Base-by-base conservation (phyloP, 2,329 filamentous ascomycete genomes). In the Microsporum canis region DNA sequence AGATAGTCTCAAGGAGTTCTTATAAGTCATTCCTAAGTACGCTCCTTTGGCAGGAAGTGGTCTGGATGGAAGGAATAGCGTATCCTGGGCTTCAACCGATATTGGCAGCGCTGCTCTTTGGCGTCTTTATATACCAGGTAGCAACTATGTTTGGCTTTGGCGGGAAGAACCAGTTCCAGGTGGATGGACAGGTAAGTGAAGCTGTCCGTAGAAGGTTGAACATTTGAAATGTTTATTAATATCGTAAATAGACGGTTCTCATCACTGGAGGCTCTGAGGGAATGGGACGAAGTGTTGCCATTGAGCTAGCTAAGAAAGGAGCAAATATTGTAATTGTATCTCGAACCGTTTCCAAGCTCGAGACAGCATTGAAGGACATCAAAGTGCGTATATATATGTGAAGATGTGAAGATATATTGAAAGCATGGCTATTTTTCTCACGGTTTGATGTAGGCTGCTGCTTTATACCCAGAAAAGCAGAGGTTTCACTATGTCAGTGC, bases 261-360 rank as follows among this genome's bases (percentile, higher is more conserved):
- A 79, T 99, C 59, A 99, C 94, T 0, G 94, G 94, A 55, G 91
- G 87, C 36, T 96, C 94, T 0, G 89, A 96, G 71, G 94, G 94
- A 62, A 89, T 96, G 87, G 94, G 94, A 63, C 84, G 86, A 67
- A 84, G 84, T 58, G 83, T 86, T 23, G 91, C 87, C 3, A 80
- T 84, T 58, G 81, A 91, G 66, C 83, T 99, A 51, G 82, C 92
- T 2, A 78, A 82, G 57, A 91, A 91, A 73, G 94, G 94, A 55
- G 92, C 94, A 63, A 89, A 91, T 73, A 73, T 99, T 60, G 84
- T 95, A 64, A 85, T 97, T 65, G 86, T 96, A 58, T 87, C 92
- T 12, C 88, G 94, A 60, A 89, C 86, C 66, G 78, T 83, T 10
- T 77, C 77, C 62, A 95, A 92, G 72, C 88, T 99, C 29, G 79